phyloP scores from a whole-genome alignment of 2,329 filamentous ascomycete genomes.

The Magnaporthiopsis poae region DNA sequence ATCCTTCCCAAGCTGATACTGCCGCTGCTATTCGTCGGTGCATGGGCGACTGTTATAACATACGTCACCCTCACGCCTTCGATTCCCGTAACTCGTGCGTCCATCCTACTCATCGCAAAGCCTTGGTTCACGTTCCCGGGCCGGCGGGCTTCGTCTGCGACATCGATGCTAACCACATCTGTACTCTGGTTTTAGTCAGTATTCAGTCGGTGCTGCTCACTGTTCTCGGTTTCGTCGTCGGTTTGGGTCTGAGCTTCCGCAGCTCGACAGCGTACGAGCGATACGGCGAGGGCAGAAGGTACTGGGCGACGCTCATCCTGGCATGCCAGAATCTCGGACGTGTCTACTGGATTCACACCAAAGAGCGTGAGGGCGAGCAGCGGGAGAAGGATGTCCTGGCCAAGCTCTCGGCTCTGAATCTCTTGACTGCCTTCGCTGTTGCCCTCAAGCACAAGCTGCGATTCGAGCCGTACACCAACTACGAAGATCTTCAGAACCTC shows the following conservation, averaged over 20 bases:
- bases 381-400: constrained; percentile 53
- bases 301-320: constrained; percentile 48
- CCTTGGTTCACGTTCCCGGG: neutral
- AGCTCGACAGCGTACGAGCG: constrained; percentile 72
- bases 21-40: constrained; percentile 51
- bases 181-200: constrained; percentile 22
- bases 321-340: constrained; percentile 61
- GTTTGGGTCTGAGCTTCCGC: constrained; percentile 67
- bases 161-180: neutral
- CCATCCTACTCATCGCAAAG: neutral
- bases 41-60: constrained; percentile 60
- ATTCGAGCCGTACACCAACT: constrained; percentile 62
- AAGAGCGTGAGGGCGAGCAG: constrained; percentile 50
- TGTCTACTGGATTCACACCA: constrained; percentile 71
- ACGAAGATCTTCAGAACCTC: constrained; percentile 54
- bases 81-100: neutral
- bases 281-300: constrained; percentile 45
- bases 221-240: constrained; percentile 76
- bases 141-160: neutral
- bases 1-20: constrained; percentile 64
- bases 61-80: constrained; percentile 7
- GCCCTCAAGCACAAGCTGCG: constrained; percentile 64
- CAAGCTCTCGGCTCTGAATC: constrained; percentile 58
- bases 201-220: constrained; percentile 66
- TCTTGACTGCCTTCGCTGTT: constrained; percentile 58